Evolutionary conservation across 768 basidiomycete genomes (phyloP).

Genomic region (Tylopilus felleus): DNA sequence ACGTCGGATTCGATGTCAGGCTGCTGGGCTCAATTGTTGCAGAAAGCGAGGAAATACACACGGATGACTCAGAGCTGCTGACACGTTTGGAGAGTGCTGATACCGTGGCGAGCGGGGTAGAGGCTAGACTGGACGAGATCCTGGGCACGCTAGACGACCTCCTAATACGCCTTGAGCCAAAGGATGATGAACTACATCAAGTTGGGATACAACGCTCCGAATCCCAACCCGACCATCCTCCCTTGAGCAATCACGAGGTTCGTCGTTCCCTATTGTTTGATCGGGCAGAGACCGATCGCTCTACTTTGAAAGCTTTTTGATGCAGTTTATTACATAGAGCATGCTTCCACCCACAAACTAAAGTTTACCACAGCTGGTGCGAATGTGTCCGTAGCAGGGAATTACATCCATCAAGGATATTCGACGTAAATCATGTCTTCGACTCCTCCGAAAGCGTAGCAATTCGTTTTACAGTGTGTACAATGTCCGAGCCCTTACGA

Average conservation of each 20-base stretch:
- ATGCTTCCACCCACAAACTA: constrained; percentile 13
- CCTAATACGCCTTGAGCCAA: constrained; percentile 41
- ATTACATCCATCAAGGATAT: constrained; percentile 26
- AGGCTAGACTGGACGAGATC: constrained; percentile 58
- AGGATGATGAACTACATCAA: constrained; percentile 2
- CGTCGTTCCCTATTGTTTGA: constrained; percentile 2
- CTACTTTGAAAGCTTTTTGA: neutral
- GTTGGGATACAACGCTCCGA: neutral
- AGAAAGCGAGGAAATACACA: constrained; percentile 21
- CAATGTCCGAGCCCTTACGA: constrained; percentile 71
- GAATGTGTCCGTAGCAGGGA: constrained; percentile 11
- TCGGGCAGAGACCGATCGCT: neutral
- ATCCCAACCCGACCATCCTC: neutral
- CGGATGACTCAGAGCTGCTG: constrained; percentile 50
- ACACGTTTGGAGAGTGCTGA: constrained; percentile 54
- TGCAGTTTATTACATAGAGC: constrained; percentile 8
- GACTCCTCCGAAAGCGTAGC: constrained; percentile 25
- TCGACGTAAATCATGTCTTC: constrained; percentile 27
- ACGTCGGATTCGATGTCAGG: constrained; percentile 38
- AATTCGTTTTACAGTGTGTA: constrained; percentile 77
- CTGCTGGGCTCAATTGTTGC: constrained; percentile 31
- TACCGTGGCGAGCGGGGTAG: constrained; percentile 58
- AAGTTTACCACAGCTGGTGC: constrained; percentile 3
- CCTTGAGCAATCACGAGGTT: constrained; percentile 14
- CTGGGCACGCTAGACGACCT: constrained; percentile 57